Evolutionary conservation across 140 eudicot species (phyloP).

Genomic region (Ambrosia hybrid): DNA sequence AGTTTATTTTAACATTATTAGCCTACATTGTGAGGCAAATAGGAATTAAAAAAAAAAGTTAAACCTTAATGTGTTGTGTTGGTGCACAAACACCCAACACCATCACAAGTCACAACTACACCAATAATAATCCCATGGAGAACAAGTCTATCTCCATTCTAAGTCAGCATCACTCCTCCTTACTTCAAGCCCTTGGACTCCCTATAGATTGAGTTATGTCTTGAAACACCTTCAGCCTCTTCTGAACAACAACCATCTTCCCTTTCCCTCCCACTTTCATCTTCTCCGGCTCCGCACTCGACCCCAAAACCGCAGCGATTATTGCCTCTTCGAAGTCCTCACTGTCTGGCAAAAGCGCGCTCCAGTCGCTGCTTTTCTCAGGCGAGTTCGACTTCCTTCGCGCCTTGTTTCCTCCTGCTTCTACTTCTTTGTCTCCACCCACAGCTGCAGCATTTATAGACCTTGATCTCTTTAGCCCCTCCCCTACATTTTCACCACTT

Average conservation of each 20-base stretch:
- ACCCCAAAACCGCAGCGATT: constrained; percentile 71
- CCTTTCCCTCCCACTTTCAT: constrained; percentile 27
- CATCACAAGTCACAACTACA: too few relatives aligned
- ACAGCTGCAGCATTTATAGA: constrained; percentile 47
- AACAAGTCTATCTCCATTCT: neutral
- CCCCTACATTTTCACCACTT: constrained; percentile 37
- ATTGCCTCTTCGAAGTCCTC: constrained; percentile 89
- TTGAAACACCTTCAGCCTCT: constrained; percentile 83
- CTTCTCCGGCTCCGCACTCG: constrained; percentile 31
- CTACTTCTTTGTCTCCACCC: constrained; percentile 26
- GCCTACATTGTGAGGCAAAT: too few relatives aligned
- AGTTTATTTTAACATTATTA: too few relatives aligned
- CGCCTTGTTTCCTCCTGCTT: constrained; percentile 52
- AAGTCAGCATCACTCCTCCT: neutral
- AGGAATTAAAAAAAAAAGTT: too few relatives aligned
- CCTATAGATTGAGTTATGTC: constrained; percentile 65
- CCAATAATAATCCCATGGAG: neutral
- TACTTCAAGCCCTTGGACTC: constrained; percentile 67
- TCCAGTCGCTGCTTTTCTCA: constrained; percentile 38
- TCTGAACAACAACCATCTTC: constrained; percentile 44
- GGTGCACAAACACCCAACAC: neutral
- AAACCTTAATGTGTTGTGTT: neutral
- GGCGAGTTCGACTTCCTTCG: constrained; percentile 49
- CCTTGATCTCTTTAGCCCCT: constrained; percentile 83
- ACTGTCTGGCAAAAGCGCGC: constrained; percentile 61